Percentiles rank a stretch among this genome's conserved stretches.
Conservation (phyloP, 768 basidiomycete genomes). For the Kwoniella dejecticola region DNA sequence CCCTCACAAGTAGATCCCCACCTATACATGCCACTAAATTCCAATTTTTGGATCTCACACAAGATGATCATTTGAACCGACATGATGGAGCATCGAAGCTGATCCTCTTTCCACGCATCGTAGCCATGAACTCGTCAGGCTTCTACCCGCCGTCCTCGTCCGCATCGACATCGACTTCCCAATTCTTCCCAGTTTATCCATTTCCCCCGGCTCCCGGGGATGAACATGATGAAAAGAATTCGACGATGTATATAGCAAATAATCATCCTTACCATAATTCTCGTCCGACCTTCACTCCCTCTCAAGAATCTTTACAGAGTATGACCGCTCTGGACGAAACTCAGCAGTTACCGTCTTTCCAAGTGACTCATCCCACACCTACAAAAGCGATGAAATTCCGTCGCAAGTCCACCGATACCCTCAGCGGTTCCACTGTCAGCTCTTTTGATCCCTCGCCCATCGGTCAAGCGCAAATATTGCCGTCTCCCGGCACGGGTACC, state of each 20-base stretch:
- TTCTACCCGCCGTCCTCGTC: slow-evolving; percentile 2
- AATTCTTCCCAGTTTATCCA: not conserved
- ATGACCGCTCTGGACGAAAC: not conserved
- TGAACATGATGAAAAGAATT: not conserved
- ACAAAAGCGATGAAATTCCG: slow-evolving; percentile 25
- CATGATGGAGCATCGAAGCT: too few relatives aligned
- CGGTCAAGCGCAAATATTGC: slow-evolving; percentile 3
- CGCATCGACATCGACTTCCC: not conserved
- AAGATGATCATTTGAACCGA: too few relatives aligned
- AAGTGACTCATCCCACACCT: slow-evolving; percentile 30
- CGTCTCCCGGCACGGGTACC: slow-evolving; percentile 2
- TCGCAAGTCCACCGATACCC: slow-evolving; percentile 3
- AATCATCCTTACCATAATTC: slow-evolving; percentile 2
- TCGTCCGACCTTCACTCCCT: slow-evolving; percentile 4
- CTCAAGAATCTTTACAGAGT: slow-evolving; percentile 9
- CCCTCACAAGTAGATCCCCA: too few relatives aligned
- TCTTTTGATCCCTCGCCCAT: slow-evolving; percentile 11
- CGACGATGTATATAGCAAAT: slow-evolving; percentile 16
- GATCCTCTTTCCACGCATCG: too few relatives aligned
- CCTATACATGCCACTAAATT: too few relatives aligned
- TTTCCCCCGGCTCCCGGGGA: not conserved
- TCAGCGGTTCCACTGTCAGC: slow-evolving; percentile 11
- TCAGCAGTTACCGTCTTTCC: slow-evolving; percentile 16
- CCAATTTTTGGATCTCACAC: too few relatives aligned
- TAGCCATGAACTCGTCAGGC: slow-evolving; percentile 3